Conservation (phyloP, 768 basidiomycete species). For the Leccinum arenicola region DNA sequence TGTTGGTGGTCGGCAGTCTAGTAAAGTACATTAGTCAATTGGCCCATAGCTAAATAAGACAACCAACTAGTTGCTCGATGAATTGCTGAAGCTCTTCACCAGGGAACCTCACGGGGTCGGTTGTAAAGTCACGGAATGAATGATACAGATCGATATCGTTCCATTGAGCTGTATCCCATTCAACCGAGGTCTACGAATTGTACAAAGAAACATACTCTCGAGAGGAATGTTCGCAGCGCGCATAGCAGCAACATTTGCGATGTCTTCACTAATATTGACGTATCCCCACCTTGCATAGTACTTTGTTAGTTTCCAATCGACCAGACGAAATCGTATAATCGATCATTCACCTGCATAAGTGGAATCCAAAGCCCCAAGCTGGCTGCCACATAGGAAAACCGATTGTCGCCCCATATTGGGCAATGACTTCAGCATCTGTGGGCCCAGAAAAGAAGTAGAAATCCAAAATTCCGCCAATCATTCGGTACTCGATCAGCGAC, state of each 20-base stretch:
- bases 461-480: slow-evolving; percentile 73
- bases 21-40: slow-evolving; percentile 8
- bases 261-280: slow-evolving; percentile 51
- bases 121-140: slow-evolving; percentile 65
- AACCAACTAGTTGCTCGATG: slow-evolving; percentile 53
- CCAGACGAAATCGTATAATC: not conserved
- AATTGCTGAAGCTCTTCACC: slow-evolving; percentile 50
- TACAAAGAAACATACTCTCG: slow-evolving; percentile 46
- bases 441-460: slow-evolving; percentile 77
- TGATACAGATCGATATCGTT: slow-evolving; percentile 77
- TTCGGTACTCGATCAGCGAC: slow-evolving; percentile 69
- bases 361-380: slow-evolving; percentile 77
- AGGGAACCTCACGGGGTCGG: slow-evolving; percentile 64
- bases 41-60: not conserved
- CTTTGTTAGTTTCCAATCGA: not conserved
- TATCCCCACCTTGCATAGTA: slow-evolving; percentile 42
- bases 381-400: slow-evolving; percentile 73
- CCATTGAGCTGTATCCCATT: slow-evolving; percentile 57
- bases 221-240: slow-evolving; percentile 69
- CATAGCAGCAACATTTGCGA: slow-evolving; percentile 54
- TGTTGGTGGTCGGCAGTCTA: slow-evolving; percentile 31
- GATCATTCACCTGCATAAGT: slow-evolving; percentile 54
- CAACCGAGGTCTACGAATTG: not conserved
- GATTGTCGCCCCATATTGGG: slow-evolving; percentile 67
- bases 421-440: slow-evolving; percentile 49